Evolutionary conservation across 2,329 filamentous ascomycete genomes (phyloP), one percentile per base, ranked within the genome.

Genomic region (Fusarium sp.): DNA sequence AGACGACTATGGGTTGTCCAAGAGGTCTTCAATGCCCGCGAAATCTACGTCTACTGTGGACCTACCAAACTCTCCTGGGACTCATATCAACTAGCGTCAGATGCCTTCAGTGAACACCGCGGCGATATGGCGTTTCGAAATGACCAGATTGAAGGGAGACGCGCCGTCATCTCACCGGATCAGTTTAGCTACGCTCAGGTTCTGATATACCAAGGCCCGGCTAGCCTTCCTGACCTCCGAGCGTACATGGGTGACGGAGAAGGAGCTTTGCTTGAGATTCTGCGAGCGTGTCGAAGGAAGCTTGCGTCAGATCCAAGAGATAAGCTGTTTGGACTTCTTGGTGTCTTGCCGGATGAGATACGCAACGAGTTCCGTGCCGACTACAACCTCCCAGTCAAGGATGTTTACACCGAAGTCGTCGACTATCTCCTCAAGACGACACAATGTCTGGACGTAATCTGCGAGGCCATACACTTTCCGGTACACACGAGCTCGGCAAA

Each of bases 351-450:
- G 0, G 29, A 31, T 1, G n/a, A 48, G 3, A 54, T 74, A 8
- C 54, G 67, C 0, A 31, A 71, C 0, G 37, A 68, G 1, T 64
- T 73, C 10, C 67, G 45, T 0, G 71, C 60, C 2, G 62, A 71
- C 16, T 73, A 74, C 3, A 64, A 54, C 9, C 58, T 73, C 22
- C 61, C 71, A 0, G 71, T 73, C 1, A 73, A 71, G 6, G 71
- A 73, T 3, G 67, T 73, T 4, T 73, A 74, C 9, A 74, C 67
- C 2, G 63, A 71, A 14, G 58, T 73, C 0, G 71, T 73, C 2
- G 67, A 74, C 18, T 73, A 74, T 13, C 67, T 73, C 2, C 68
- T 73, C 5, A 69, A 73, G 9, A 73, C 58, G 0, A 73, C 71
- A 0, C 57, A 71, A 20, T 67, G 24, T 0, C 20, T 73, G 0